phyloP scores from a whole-genome alignment of 306 rosid genomes.

The Lathyrus sativus region DNA sequence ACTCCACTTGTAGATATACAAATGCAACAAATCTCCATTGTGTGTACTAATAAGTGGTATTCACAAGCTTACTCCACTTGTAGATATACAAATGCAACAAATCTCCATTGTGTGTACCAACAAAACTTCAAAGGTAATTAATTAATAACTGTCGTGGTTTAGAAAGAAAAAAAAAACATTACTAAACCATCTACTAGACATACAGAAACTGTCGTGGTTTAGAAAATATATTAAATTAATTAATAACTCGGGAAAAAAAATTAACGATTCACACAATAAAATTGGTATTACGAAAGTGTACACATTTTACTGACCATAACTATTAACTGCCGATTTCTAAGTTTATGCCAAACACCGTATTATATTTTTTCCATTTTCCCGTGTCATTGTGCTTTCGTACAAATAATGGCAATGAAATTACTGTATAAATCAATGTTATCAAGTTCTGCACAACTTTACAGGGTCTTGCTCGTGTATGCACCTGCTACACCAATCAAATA shows the following conservation, averaged over 20 bases:
- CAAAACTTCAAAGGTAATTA: no score
- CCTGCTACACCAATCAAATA: slow-evolving; percentile 12
- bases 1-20: no score
- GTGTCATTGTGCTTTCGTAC: slow-evolving; percentile 16
- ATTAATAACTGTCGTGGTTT: no score
- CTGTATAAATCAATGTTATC: slow-evolving; percentile 34
- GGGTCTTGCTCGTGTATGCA: slow-evolving; percentile 38
- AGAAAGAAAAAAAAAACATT: no score
- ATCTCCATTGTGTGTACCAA: no score
- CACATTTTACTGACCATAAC: slow-evolving; percentile 1
- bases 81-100: no score
- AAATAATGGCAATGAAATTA: slow-evolving; percentile 35
- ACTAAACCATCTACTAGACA: no score
- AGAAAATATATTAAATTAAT: not conserved
- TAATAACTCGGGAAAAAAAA: not conserved
- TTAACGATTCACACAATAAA: not conserved
- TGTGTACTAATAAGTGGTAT: no score
- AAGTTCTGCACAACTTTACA: slow-evolving; percentile 69
- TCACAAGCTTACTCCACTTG: no score
- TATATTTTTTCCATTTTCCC: not conserved
- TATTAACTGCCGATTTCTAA: not conserved
- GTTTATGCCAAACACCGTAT: not conserved
- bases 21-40: no score
- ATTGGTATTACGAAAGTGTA: not conserved
- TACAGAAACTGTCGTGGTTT: not conserved